Base-by-base conservation (phyloP, 371 early-diverging fungal species). In the Actinomortierella ambigua region DNA sequence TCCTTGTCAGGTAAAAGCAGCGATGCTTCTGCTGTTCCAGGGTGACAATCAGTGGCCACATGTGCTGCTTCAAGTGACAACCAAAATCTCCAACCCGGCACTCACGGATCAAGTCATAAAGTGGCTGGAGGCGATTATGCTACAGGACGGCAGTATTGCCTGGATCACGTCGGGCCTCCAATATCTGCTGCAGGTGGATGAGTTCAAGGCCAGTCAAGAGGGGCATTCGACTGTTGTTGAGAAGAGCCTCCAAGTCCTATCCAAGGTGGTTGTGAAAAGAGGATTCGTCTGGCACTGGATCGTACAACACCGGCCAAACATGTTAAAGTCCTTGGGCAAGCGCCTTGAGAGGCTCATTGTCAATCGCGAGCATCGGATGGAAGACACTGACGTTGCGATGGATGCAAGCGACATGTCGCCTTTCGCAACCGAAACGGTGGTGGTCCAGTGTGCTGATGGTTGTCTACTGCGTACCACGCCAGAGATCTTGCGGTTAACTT, bases 211-310 rank as follows among this genome's bases (percentile, higher is more conserved):
- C 0, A 23, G 24, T 1, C 6, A 51, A 0, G 67, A 65, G 2
- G 52, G 22, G 11, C 59, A 65, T 8, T 46, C 49, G 13, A 46
- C 50, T 4, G 15, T 62, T 8, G 15, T 62, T 26, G 73, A 73
- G 53, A 56, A 62, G 23, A 66, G 73, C 50, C 44, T 73, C 18
- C 22, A 63, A 54, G 50, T 63, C 15, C 26, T 63, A 11, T 55
- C 63, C 1, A 58, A 55, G 11, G 46, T 66, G 15, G 20, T 73
- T 44, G 56, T 53, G 23, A 20, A 26, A n/a, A 47, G 73, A 9
- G 22, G 50, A 7, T 56, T 66, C 15, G 65, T 66, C 7, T 66
- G 63, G 50, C 63, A 66, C 40, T 73, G 73, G 73, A 17, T 73
- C 18, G 52, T 52, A 1, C 53, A 55, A 15, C 48, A 57, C 14